phyloP scores from a whole-genome alignment of 345 rosid genomes.

The Ceriops zippeliana region DNA sequence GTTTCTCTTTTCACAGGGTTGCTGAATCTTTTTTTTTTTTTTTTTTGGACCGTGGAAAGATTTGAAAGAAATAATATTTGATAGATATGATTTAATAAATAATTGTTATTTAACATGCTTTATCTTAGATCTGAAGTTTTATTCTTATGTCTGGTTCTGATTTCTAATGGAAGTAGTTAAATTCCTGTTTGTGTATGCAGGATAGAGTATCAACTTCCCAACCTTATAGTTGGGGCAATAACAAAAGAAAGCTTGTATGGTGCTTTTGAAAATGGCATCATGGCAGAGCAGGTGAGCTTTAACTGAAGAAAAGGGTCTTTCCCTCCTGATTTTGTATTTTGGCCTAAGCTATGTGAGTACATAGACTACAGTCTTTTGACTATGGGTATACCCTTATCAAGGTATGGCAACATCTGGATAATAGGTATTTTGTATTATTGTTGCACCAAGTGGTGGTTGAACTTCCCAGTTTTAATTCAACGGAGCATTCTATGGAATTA shows the following conservation, averaged over 20 bases:
- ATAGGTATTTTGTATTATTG: no score
- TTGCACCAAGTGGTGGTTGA: no score
- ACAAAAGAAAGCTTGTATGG: constrained; percentile 83
- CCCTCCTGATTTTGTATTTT: neutral
- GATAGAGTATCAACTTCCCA: constrained; percentile 93
- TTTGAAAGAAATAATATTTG: no score
- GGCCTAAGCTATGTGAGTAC: neutral
- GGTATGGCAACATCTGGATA: no score
- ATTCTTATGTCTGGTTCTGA: neutral
- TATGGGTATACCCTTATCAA: no score
- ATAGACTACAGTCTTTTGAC: neutral
- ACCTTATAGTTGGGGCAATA: constrained; percentile 84
- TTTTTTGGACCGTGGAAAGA: no score
- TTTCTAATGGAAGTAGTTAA: constrained; percentile 3
- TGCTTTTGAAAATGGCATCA: constrained; percentile 93
- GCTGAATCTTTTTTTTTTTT: no score
- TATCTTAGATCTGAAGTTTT: neutral
- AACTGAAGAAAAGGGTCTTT: constrained; percentile 8
- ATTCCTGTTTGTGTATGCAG: constrained; percentile 40
- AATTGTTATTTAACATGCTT: neutral
- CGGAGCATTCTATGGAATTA: no score
- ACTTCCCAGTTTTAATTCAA: no score
- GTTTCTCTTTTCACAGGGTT: no score
- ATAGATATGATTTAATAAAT: no score
- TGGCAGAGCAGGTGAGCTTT: constrained; percentile 66